Conservation (phyloP, 2,329 filamentous ascomycete genomes). For the Tetracladium maxilliforme region DNA sequence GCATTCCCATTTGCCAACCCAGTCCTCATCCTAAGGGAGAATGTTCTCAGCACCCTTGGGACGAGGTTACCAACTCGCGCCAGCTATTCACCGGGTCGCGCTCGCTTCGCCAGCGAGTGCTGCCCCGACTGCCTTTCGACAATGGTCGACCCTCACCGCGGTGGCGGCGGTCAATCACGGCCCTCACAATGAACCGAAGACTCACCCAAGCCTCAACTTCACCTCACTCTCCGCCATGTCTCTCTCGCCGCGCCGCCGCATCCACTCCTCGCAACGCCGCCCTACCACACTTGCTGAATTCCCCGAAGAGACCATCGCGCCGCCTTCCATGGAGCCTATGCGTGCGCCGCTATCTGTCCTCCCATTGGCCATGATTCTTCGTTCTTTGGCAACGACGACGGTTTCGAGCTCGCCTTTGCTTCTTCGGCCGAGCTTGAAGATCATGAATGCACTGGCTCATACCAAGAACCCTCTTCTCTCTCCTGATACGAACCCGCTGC, state of each 20-base stretch:
- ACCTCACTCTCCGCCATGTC: conserved; percentile 1
- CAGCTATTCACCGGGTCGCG: no score
- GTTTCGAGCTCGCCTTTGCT: conserved; percentile 58
- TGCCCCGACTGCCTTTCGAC: no score
- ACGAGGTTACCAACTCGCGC: no score
- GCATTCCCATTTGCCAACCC: no score
- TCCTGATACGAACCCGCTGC: conserved; percentile 59
- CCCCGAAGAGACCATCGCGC: no score
- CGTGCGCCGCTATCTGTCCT: conserved; percentile 44
- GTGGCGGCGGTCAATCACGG: no score
- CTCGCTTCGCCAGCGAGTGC: no score
- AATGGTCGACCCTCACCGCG: no score
- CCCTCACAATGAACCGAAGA: background rate
- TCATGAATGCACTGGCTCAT: conserved; percentile 57
- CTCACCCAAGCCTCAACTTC: background rate
- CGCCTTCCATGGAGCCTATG: conserved; percentile 7
- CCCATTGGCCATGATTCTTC: conserved; percentile 49
- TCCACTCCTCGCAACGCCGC: conserved; percentile 2
- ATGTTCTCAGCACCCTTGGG: no score
- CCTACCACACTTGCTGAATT: conserved; percentile 1
- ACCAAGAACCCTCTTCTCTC: conserved; percentile 51
- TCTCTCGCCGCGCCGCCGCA: conserved; percentile 5
- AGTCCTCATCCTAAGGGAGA: no score
- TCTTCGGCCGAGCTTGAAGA: conserved; percentile 51
- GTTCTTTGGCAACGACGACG: conserved; percentile 53